Conservation (phyloP, 2,329 filamentous ascomycete genomes). For the Botrytis cinerea region DNA sequence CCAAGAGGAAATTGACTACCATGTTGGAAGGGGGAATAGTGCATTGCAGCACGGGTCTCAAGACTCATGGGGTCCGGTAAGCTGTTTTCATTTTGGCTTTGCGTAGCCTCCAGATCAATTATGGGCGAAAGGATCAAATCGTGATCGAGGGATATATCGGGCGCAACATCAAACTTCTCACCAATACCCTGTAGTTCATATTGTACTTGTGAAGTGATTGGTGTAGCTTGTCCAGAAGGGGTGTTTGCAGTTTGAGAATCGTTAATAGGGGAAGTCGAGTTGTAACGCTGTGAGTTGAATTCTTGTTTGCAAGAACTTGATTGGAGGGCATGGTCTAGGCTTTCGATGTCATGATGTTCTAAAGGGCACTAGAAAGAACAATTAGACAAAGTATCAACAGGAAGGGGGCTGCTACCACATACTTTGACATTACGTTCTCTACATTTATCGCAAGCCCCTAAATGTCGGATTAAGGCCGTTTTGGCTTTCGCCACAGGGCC, state of each 20-base stretch:
- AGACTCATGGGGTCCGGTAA: slow-evolving; percentile 17
- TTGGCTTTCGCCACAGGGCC: slow-evolving; percentile 33
- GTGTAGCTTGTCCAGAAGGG: slow-evolving; percentile 23
- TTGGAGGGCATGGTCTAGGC: slow-evolving; percentile 30
- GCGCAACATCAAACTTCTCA: slow-evolving; percentile 13
- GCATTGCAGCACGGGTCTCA: not conserved
- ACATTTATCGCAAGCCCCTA: slow-evolving; percentile 37
- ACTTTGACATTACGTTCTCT: slow-evolving; percentile 30
- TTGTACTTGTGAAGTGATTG: slow-evolving; percentile 20
- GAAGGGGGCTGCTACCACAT: slow-evolving; percentile 7
- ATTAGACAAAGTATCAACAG: slow-evolving; percentile 24
- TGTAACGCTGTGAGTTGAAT: not conserved
- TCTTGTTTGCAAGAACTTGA: slow-evolving; percentile 15
- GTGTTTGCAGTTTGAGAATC: slow-evolving; percentile 26
- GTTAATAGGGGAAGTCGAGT: slow-evolving; percentile 14
- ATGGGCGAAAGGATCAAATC: slow-evolving; percentile 25
- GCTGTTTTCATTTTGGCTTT: slow-evolving; percentile 17
- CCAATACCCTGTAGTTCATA: slow-evolving; percentile 35
- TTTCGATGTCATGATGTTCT: slow-evolving; percentile 38
- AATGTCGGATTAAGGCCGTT: slow-evolving; percentile 37
- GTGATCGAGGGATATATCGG: not conserved
- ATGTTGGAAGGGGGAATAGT: slow-evolving; percentile 31
- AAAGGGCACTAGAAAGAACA: slow-evolving; percentile 34
- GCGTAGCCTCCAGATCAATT: slow-evolving; percentile 21
- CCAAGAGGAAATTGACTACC: slow-evolving; percentile 35